Conservation (phyloP, 2,329 filamentous ascomycete species). For the Colletotrichum neosansevieriae region DNA sequence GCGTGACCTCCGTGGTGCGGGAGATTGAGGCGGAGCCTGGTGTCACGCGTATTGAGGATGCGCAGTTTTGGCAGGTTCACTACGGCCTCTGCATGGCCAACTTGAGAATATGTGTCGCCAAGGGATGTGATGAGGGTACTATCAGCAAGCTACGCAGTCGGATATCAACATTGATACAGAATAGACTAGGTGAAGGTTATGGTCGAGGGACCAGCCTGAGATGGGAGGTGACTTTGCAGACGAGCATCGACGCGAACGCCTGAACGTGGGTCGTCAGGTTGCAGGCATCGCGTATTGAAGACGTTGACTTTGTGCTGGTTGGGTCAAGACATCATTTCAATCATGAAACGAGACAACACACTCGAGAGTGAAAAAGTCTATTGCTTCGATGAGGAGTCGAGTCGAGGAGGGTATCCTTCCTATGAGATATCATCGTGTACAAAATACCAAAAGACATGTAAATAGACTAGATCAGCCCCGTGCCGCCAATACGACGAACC, state of each 20-base stretch:
- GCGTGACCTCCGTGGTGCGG: conserved; percentile 80
- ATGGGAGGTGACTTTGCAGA: conserved; percentile 95
- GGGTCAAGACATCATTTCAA: neutral
- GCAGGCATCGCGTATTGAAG: neutral
- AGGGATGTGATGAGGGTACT: conserved; percentile 75
- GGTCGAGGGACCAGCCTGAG: conserved; percentile 81
- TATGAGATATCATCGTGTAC: conserved; percentile 29
- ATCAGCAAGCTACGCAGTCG: conserved; percentile 80
- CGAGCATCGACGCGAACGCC: conserved; percentile 58
- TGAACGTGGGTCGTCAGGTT: neutral
- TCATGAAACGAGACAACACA: neutral
- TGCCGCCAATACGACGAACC: neutral
- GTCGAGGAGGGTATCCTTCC: conserved; percentile 49
- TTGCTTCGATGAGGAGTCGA: conserved; percentile 18
- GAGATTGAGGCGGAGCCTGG: conserved; percentile 86
- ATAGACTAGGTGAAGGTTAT: conserved; percentile 88
- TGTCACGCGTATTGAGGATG: conserved; percentile 85
- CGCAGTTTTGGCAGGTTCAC: conserved; percentile 98
- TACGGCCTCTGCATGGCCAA: conserved; percentile 98
- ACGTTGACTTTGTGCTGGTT: neutral
- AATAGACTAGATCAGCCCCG: conserved; percentile 13
- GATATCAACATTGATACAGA: conserved; percentile 83
- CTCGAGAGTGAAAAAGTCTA: conserved; percentile 25
- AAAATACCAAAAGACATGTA: conserved; percentile 24
- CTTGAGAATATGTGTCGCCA: conserved; percentile 79